Evolutionary conservation across 108 stramenopile genomes (phyloP).

Genomic region (Stephanodiscus triporus): DNA sequence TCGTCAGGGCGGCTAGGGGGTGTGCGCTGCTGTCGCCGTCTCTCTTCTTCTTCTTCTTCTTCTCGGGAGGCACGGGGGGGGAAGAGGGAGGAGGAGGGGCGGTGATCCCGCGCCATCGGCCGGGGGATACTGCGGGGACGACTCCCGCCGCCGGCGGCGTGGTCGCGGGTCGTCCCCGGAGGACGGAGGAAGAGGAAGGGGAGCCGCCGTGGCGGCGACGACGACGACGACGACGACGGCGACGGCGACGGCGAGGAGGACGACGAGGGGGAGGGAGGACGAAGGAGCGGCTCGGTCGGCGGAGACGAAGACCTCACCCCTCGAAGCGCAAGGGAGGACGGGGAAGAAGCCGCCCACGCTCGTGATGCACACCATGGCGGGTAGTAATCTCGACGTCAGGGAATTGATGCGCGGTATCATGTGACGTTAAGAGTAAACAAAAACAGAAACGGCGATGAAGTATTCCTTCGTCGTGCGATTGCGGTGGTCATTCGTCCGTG

Average conservation of each 20-base stretch:
- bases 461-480: neutral
- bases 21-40: too few species aligned
- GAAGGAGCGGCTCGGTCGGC: too few species aligned
- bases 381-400: slow-evolving; percentile 68
- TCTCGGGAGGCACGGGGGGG: too few species aligned
- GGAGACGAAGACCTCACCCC: slow-evolving; percentile 21
- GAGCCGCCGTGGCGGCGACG: too few species aligned
- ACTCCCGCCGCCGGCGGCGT: slow-evolving; percentile 8
- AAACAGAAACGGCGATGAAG: too few species aligned
- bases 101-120: slow-evolving; percentile 23
- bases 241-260: neutral
- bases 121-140: too few species aligned
- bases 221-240: neutral
- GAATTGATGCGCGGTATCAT: slow-evolving; percentile 51
- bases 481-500: neutral
- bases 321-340: slow-evolving; percentile 65
- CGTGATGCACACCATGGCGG: slow-evolving; percentile 84
- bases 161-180: neutral
- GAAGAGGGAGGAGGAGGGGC: neutral
- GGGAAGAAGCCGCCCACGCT: slow-evolving; percentile 78
- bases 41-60: too few species aligned
- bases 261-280: too few species aligned
- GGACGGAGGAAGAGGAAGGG: slow-evolving; percentile 15
- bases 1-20: slow-evolving; percentile 25
- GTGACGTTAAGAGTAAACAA: too few species aligned